Evolutionary conservation across 129 eudicot genomes (phyloP).

Genomic region (Logfia minima): DNA sequence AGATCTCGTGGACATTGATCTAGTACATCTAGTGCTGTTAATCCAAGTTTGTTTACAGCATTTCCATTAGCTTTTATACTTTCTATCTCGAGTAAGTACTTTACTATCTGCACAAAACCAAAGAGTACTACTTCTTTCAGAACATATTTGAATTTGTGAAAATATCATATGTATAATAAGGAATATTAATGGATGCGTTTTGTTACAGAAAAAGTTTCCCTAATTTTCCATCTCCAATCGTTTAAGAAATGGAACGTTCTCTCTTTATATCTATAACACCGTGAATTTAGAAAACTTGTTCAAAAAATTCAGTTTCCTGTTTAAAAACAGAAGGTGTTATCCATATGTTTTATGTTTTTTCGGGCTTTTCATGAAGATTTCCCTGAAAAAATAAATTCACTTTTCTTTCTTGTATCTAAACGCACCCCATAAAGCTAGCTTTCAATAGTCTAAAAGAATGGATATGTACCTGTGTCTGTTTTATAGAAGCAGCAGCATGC

Average conservation of each 20-base stretch:
- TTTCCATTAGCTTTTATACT: conserved; percentile 31
- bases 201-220: too few relatives aligned
- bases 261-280: too few relatives aligned
- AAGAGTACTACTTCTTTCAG: too few relatives aligned
- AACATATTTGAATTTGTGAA: too few relatives aligned
- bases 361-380: background rate
- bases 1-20: conserved; percentile 30
- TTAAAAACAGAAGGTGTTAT: too few relatives aligned
- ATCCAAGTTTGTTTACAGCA: conserved; percentile 26
- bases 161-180: too few relatives aligned
- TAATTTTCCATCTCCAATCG: too few relatives aligned
- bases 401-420: background rate
- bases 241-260: too few relatives aligned
- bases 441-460: background rate
- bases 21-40: conserved; percentile 26
- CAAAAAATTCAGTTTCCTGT: too few relatives aligned
- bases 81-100: conserved; percentile 14
- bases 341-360: background rate
- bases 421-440: background rate
- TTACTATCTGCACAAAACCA: conserved; percentile 21
- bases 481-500: conserved; percentile 37
- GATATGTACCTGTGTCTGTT: conserved; percentile 32
- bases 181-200: too few relatives aligned
- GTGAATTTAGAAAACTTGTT: too few relatives aligned
- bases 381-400: background rate